Percentiles rank a stretch among this genome's conserved stretches.
phyloP scores from a whole-genome alignment of 306 rosid genomes.

The Astragalus glycyphyllos region DNA sequence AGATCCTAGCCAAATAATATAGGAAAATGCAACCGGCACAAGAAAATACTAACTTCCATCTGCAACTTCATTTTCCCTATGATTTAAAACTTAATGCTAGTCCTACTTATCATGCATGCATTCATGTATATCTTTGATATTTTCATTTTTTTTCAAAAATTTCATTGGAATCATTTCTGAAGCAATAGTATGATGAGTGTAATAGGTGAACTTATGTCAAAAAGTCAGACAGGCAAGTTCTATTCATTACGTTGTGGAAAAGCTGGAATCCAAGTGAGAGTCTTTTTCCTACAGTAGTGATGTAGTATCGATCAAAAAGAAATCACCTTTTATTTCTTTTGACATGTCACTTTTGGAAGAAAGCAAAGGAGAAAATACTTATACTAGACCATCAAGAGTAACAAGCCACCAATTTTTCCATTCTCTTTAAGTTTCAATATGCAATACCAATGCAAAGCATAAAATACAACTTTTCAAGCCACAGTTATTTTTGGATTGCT shows the following conservation, averaged over 20 bases:
- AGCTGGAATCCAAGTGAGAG: not conserved
- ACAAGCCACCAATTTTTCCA: not conserved
- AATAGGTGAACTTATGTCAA: not conserved
- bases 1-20: constrained; percentile 33
- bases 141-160: not conserved
- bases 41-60: not conserved
- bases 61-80: not conserved
- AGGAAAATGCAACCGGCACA: constrained; percentile 21
- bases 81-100: not conserved
- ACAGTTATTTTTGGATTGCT: not conserved
- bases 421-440: not conserved
- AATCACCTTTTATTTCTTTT: not conserved
- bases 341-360: not conserved
- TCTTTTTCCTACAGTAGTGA: not conserved
- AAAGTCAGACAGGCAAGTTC: not conserved
- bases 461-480: not conserved
- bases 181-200: not conserved
- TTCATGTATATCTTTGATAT: not conserved
- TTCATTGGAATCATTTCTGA: not conserved
- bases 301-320: not conserved
- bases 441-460: constrained; percentile 15
- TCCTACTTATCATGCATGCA: constrained; percentile 1
- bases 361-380: constrained; percentile 2
- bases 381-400: not conserved
- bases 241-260: not conserved